phyloP scores from a whole-genome alignment of 305 asterid species.

The Solanum aculeatissimum region DNA sequence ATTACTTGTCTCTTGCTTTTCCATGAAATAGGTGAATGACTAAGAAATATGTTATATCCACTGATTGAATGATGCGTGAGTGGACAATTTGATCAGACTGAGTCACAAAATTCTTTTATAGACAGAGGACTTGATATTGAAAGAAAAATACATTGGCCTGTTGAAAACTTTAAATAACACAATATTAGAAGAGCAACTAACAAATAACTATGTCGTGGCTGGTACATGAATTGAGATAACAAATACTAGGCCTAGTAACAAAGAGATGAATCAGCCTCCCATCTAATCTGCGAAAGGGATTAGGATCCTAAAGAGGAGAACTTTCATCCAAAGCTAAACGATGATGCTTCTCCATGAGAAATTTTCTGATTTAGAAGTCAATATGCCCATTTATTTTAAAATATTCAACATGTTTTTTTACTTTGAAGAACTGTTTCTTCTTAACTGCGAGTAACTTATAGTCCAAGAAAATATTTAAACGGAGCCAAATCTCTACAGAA shows the following conservation, averaged over 20 bases:
- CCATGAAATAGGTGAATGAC: too few relatives aligned
- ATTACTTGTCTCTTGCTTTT: too few relatives aligned
- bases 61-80: too few relatives aligned
- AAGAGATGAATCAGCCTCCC: background rate
- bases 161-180: background rate
- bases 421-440: too few relatives aligned
- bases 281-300: background rate
- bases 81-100: too few relatives aligned
- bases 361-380: background rate
- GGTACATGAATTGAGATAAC: background rate
- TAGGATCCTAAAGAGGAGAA: background rate
- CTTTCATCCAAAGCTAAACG: too few relatives aligned
- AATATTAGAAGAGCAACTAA: background rate
- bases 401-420: too few relatives aligned
- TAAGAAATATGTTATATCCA: too few relatives aligned
- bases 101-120: background rate
- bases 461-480: background rate
- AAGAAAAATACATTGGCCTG: background rate
- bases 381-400: too few relatives aligned
- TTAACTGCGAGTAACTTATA: background rate
- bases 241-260: background rate
- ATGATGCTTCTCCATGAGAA: background rate
- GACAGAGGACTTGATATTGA: background rate
- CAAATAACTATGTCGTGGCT: background rate
- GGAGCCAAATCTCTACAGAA: background rate